Evolutionary conservation across 768 basidiomycete genomes (phyloP).

Genomic region (Amanita inopinata): DNA sequence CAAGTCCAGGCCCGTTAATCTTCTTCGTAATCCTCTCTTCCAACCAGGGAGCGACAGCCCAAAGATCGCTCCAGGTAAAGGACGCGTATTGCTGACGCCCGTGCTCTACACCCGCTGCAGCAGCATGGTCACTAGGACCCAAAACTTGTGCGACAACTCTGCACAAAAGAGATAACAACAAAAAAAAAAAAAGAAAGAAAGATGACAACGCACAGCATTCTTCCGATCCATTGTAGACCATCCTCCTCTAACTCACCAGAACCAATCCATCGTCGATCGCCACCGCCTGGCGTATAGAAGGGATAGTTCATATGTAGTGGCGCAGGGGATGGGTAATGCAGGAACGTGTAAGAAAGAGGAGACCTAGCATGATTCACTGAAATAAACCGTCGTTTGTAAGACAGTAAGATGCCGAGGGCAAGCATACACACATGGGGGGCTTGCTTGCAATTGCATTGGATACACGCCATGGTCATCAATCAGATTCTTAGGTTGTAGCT

Average conservation of each 20-base stretch:
- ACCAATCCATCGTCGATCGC: slow-evolving; percentile 54
- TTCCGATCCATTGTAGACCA: slow-evolving; percentile 65
- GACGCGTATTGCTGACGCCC: slow-evolving; percentile 57
- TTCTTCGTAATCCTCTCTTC: slow-evolving; percentile 50
- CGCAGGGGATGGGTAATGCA: slow-evolving; percentile 51
- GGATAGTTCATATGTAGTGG: slow-evolving; percentile 54
- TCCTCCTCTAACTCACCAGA: slow-evolving; percentile 43
- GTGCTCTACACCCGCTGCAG: slow-evolving; percentile 26
- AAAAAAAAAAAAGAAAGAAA: slow-evolving; percentile 9
- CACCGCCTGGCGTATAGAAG: slow-evolving; percentile 60
- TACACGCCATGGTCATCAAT: slow-evolving; percentile 37
- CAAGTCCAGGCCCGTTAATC: slow-evolving; percentile 67
- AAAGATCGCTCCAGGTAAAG: slow-evolving; percentile 60
- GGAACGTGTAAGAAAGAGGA: slow-evolving; percentile 27
- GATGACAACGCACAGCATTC: slow-evolving; percentile 42
- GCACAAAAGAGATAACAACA: neutral
- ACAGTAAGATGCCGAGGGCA: slow-evolving; percentile 2
- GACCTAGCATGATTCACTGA: slow-evolving; percentile 22
- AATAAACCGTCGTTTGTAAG: slow-evolving; percentile 6
- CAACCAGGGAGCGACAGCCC: slow-evolving; percentile 74
- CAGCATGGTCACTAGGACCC: slow-evolving; percentile 31
- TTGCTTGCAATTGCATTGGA: slow-evolving; percentile 23
- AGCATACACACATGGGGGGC: slow-evolving; percentile 21
- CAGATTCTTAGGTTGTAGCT: slow-evolving; percentile 8
- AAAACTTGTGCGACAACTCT: slow-evolving; percentile 59